Evolutionary conservation across 2,329 filamentous ascomycete species (phyloP), one percentile per base, ranked within the genome.

Genomic region (Exutisphaerella laricina): DNA sequence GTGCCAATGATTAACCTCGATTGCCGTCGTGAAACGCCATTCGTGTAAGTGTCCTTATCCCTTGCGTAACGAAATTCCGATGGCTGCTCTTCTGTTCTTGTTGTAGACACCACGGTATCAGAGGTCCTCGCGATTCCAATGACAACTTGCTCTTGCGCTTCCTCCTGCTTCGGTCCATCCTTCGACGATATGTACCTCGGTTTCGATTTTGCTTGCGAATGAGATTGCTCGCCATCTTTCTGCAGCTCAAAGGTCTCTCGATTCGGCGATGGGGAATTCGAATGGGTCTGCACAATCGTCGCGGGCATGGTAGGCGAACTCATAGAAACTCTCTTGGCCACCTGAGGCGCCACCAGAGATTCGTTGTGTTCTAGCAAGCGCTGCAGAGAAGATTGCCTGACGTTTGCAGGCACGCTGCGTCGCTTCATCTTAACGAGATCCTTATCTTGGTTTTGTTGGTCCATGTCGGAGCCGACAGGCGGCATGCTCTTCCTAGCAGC

Each of bases 81-180:
- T 21, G 38, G 20, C 12, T 21, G 29, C 16, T 51, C 41, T 16
- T 50, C 50, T 25, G 39, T 31, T 20, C 35, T 39, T 23, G 43
- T 37, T 20, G 48, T 44, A 13, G 50, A 40, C 4, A 51, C 45
- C 16, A 39, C 50, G 7, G 41, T 49, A 50, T 71, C 62, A 9
- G 69, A 67, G 4, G 68, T 70, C 36, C 54, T 64, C 13, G 68
- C 69, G 28, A 70, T 56, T 35, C 69, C 68, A 48, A 70, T 70
- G 12, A 32, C 43, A 14, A 17, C 13, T 26, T 29, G n/a, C 21
- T 46, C 49, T 10, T 43, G 31, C 14, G 21, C 16, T 6, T 38
- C 32, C 18, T 26, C 43, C 21, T 51, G 23, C n/a, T 29, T 25
- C 14, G 29, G 18, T 20, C 32, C 30, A 9, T 25, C 14, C 16